These are phyloP conservation scores for Aristolochia fimbriata DNA, from an alignment of 164 flowering plant genomes.

Conservation along the genomic window DNA sequence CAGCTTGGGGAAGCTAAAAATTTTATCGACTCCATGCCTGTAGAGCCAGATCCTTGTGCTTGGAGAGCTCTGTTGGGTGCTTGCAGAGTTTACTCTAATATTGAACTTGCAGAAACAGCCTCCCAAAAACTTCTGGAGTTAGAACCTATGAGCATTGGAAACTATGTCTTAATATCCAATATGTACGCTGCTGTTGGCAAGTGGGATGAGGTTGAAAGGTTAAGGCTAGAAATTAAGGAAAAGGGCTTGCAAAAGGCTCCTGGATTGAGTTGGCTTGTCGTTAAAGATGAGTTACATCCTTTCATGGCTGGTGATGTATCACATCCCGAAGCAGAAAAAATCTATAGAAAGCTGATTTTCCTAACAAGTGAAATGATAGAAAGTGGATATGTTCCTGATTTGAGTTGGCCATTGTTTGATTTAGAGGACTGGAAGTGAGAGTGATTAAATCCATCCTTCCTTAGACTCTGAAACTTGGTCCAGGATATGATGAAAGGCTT, in stretches of 20 bases:
- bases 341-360: conserved; percentile 32
- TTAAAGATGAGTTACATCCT: conserved; percentile 44
- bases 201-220: conserved; percentile 37
- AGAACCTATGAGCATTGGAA: conserved; percentile 43
- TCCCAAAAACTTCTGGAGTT: conserved; percentile 37
- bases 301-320: conserved; percentile 67
- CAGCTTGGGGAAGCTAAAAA: conserved; percentile 33
- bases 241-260: conserved; percentile 39
- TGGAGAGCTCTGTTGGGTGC: conserved; percentile 58
- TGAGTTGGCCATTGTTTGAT: conserved; percentile 53
- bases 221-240: conserved; percentile 25
- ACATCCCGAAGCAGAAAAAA: conserved; percentile 42
- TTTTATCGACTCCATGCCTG: conserved; percentile 36
- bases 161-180: conserved; percentile 43
- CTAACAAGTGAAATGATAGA: conserved; percentile 41
- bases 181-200: conserved; percentile 42
- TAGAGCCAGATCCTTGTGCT: conserved; percentile 41
- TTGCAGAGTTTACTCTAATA: conserved; percentile 27
- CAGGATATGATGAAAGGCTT: too few relatives aligned
- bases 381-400: conserved; percentile 64
- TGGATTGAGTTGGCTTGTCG: conserved; percentile 55
- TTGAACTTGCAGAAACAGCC: conserved; percentile 20
- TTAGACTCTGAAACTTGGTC: too few relatives aligned
- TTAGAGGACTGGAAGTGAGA: conserved; percentile 30
- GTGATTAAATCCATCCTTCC: too few relatives aligned